Base-by-base conservation (phyloP, 805 yeast genomes). In the Vanderwaltozyma polyspora region DNA sequence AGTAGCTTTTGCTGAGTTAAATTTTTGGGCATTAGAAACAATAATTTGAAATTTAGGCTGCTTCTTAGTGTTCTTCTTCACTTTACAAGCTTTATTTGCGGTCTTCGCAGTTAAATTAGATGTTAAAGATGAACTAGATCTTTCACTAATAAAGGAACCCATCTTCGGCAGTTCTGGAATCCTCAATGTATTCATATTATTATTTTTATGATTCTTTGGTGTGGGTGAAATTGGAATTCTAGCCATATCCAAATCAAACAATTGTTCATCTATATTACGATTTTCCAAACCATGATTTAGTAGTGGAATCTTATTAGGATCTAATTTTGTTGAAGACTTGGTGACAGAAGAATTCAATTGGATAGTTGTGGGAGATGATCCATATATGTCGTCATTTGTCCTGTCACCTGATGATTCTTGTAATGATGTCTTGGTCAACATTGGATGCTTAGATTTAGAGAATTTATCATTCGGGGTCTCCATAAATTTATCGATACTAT, bases 331-430 rank as follows among this genome's bases (percentile, higher is more conserved):
- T 7, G 47, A 35, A 3, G 57, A 50, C 37, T 57, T 55, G 2
- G 57, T 52, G 11, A 51, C 56, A 1, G 60, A 54, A 2, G 58
- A 52, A 36, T 57, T 48, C 16, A 57, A 43, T 40, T 57, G 60
- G 29, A 57, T 54, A 3, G 62, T 57, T 2, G 62, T 55, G 14
- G 60, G 62, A 2, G 62, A 57, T 13, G 61, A 56, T 3, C 59
- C 59, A 39, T 49, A 54, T 2, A 46, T 37, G 19, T 39, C 52
- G 18, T 33, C 24, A 27, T 27, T 25, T 18, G 21, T 30, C n/a
- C 24, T 18, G 15, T n/a, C 25, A 28, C 19, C 22, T 21, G 23
- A 7, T 21, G 23, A 21, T 31, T 25, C 37, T 18, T 27, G 15
- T 21, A 22, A 24, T 18, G 6, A 16, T 19, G 22, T 15, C 10